Percentiles rank a stretch among this genome's conserved stretches.
phyloP scores from a whole-genome alignment of 2,329 filamentous ascomycete species.

The Alternaria postmessia region DNA sequence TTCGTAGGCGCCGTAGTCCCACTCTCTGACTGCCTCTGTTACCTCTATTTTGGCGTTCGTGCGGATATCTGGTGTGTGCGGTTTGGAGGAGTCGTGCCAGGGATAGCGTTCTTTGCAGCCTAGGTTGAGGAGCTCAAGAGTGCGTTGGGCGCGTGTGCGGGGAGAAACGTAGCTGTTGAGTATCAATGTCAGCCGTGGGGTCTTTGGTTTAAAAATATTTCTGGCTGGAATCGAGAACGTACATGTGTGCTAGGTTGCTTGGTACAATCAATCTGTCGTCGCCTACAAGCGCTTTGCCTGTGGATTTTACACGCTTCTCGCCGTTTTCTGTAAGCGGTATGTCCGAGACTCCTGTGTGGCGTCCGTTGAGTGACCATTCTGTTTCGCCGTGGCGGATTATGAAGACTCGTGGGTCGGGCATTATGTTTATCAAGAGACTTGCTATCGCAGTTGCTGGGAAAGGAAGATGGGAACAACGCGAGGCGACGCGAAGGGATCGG shows the following conservation, averaged over 20 bases:
- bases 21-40: slow-evolving; percentile 64
- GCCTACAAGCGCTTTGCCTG: slow-evolving; percentile 84
- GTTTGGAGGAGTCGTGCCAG: slow-evolving; percentile 60
- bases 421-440: slow-evolving; percentile 15
- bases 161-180: slow-evolving; percentile 79
- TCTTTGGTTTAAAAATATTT: background rate
- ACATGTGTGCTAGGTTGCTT: slow-evolving; percentile 83
- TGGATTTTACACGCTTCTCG: slow-evolving; percentile 62
- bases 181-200: background rate
- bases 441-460: background rate
- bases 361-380: slow-evolving; percentile 87
- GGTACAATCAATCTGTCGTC: slow-evolving; percentile 86
- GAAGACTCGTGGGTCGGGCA: slow-evolving; percentile 60
- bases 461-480: background rate
- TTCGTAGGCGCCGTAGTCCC: slow-evolving; percentile 71
- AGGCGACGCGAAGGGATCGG: background rate
- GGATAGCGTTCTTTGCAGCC: slow-evolving; percentile 74
- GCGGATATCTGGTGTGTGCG: slow-evolving; percentile 29
- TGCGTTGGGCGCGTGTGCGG: slow-evolving; percentile 81
- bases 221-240: slow-evolving; percentile 37
- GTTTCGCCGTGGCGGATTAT: slow-evolving; percentile 86
- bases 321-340: slow-evolving; percentile 84
- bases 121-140: slow-evolving; percentile 86
- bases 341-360: slow-evolving; percentile 82
- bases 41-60: slow-evolving; percentile 57